Base-by-base conservation (phyloP, 768 basidiomycete genomes). In the Rickenella mellea region DNA sequence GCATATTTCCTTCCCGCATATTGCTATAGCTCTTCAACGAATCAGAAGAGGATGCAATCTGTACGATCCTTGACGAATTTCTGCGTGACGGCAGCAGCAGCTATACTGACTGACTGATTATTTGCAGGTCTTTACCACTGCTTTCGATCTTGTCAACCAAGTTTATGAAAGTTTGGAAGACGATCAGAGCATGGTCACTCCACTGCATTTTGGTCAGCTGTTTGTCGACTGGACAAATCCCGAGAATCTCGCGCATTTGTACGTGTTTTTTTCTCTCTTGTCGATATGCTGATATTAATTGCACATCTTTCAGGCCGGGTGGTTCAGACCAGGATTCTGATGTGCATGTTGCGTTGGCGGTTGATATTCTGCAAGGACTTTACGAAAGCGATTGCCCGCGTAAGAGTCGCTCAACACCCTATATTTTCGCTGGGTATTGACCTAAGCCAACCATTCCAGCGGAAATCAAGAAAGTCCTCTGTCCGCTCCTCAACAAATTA, bases 401-500 rank as follows among this genome's bases (percentile, higher is more conserved):
- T 74, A 41, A 32, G 56, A 39, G 10, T 40, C 32, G n/a, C n/a
- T n/a, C n/a, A n/a, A n/a, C n/a, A n/a, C n/a, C n/a, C n/a, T n/a
- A n/a, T n/a, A n/a, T n/a, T n/a, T 36, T 2, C 24, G 4, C 33
- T n/a, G 17, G 12, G 14, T 21, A 42, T n/a, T 26, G 26, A 41
- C 10, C 26, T 11, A 42, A 31, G 27, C 36, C 14, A 26, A 31
- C 12, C 8, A 28, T 5, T 39, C 19, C 51, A 86, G 81, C 68
- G 44, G 76, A 78, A 3, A 70, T 76, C 45, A 70, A 76, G 49
- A 85, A 83, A 51, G 63, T 69, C 1, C 55, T 86, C 6, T 78
- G 76, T 44, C 79, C 81, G 35, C 66, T 80, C 20, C 63, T 89
- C 14, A 65, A 65, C 11, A 78, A 85, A 47, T 65, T 86, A 1